A percentile compares a stretch with the other conserved stretches of the same genome.
Conservation (phyloP, 306 rosid species). For the Elaeagnus macrophylla region DNA sequence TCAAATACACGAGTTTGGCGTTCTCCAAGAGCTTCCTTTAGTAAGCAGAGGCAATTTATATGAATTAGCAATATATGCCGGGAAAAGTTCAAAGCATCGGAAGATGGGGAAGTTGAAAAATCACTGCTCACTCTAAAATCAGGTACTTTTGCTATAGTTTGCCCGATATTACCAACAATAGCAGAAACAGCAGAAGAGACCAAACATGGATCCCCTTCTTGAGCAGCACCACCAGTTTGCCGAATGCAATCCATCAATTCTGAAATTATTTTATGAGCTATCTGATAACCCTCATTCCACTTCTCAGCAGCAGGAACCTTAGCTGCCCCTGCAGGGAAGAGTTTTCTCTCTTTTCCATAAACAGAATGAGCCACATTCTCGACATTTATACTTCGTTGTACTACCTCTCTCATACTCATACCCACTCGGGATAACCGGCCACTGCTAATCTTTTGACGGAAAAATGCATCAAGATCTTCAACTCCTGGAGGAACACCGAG, state of each 20-base stretch:
- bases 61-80: constrained; percentile 65
- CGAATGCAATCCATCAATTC: constrained; percentile 77
- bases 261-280: constrained; percentile 60
- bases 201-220: constrained; percentile 96
- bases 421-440: constrained; percentile 77
- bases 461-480: constrained; percentile 85
- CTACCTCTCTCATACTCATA: constrained; percentile 71
- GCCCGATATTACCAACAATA: constrained; percentile 65
- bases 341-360: constrained; percentile 69
- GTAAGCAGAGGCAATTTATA: constrained; percentile 70
- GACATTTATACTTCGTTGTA: constrained; percentile 57
- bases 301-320: constrained; percentile 63
- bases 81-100: constrained; percentile 46
- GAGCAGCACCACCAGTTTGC: constrained; percentile 99
- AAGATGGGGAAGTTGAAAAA: constrained; percentile 33
- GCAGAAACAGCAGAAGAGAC: constrained; percentile 89
- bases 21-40: constrained; percentile 96
- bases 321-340: constrained; percentile 41
- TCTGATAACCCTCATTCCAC: constrained; percentile 78
- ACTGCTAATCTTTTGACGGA: constrained; percentile 78
- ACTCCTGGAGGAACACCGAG: constrained; percentile 91
- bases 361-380: constrained; percentile 55
- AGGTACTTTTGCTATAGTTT: constrained; percentile 46
- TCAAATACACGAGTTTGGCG: constrained; percentile 95
- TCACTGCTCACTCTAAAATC: constrained; percentile 54